Conservation (phyloP, 2,329 filamentous ascomycete species). For the Pseudocercospora fuligena region DNA sequence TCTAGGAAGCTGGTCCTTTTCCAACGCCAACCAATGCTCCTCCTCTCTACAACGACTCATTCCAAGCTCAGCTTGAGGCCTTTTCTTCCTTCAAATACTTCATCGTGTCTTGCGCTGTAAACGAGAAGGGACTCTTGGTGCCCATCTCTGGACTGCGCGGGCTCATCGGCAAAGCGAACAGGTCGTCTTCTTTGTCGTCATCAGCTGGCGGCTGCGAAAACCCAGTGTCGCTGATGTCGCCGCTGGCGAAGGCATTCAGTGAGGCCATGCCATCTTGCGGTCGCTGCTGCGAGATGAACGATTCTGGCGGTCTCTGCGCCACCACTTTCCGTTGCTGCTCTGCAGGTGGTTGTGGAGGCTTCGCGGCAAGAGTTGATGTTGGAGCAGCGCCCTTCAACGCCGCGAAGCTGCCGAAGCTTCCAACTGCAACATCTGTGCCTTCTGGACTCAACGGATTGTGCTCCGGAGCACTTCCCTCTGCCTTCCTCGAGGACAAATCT, state of each 20-base stretch:
- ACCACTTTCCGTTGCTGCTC: constrained; percentile 31
- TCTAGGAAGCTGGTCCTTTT: neutral
- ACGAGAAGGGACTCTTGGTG: constrained; percentile 77
- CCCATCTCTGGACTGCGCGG: constrained; percentile 81
- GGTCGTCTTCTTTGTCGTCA: constrained; percentile 72
- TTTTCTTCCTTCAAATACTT: constrained; percentile 34
- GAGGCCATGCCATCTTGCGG: constrained; percentile 46
- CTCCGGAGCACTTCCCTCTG: constrained; percentile 20
- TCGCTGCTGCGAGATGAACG: constrained; percentile 46
- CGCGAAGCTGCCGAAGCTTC: constrained; percentile 62
- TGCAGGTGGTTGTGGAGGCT: constrained; percentile 43
- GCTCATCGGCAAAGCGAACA: constrained; percentile 87
- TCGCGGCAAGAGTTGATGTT: constrained; percentile 48
- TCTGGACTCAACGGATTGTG: constrained; percentile 65
- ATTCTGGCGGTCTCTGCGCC: constrained; percentile 39
- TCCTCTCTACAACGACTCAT: neutral
- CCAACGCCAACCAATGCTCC: neutral
- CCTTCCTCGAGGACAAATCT: constrained; percentile 38
- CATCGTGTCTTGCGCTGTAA: constrained; percentile 50
- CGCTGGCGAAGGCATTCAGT: constrained; percentile 49
- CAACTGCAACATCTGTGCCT: constrained; percentile 66
- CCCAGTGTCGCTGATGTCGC: constrained; percentile 35
- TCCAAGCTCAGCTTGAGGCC: neutral
- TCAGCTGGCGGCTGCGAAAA: constrained; percentile 37
- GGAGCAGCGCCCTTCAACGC: constrained; percentile 57